phyloP scores from a whole-genome alignment of 2,329 filamentous ascomycete genomes.

The Simplicillium sp. region DNA sequence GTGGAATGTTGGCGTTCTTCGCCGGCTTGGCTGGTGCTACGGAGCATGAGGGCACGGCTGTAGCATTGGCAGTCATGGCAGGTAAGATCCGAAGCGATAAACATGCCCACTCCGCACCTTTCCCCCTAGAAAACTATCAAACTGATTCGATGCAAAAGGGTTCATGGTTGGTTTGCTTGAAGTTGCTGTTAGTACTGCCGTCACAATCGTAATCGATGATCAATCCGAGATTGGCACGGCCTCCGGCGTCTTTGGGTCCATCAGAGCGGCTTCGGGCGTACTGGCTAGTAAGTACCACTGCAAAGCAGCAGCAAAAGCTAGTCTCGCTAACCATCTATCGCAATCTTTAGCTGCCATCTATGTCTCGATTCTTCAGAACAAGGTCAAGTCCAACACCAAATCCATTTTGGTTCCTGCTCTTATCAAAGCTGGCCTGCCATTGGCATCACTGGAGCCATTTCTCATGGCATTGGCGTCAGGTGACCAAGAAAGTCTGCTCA shows the following conservation, averaged over 20 bases:
- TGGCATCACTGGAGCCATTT: neutral
- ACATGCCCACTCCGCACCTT: too few species aligned
- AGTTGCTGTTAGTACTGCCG: neutral
- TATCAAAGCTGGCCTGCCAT: neutral
- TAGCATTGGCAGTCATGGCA: neutral
- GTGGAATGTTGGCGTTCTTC: neutral
- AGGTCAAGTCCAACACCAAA: neutral
- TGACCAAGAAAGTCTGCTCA: neutral
- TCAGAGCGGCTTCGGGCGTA: neutral
- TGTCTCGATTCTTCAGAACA: neutral
- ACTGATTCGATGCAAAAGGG: too few species aligned
- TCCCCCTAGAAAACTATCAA: too few species aligned
- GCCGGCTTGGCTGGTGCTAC: neutral
- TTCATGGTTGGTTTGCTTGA: neutral
- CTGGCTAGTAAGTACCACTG: neutral
- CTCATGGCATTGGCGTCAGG: neutral
- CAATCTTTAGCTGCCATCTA: neutral
- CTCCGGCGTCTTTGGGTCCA: neutral
- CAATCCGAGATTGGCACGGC: neutral
- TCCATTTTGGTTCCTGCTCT: neutral
- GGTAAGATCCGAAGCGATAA: too few species aligned
- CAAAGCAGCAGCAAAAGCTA: neutral
- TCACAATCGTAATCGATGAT: neutral
- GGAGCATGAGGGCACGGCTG: neutral
- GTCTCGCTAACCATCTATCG: too few species aligned